phyloP scores from a whole-genome alignment of 2,329 filamentous ascomycete species.

The Colletotrichum sp. region DNA sequence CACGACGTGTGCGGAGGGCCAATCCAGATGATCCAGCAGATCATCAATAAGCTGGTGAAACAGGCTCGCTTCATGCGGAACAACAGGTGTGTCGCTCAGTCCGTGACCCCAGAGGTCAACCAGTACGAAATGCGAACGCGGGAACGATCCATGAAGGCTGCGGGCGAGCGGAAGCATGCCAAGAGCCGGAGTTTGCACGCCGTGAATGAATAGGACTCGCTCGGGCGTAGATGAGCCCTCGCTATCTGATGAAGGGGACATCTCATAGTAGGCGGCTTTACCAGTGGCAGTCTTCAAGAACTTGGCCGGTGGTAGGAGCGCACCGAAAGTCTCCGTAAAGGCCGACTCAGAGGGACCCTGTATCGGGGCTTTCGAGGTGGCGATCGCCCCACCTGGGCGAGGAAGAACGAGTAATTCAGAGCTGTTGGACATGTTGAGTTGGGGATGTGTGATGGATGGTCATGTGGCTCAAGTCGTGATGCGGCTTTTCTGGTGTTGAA shows the following conservation, averaged over 20 bases:
- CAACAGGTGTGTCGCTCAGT: constrained; percentile 50
- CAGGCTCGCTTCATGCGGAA: constrained; percentile 41
- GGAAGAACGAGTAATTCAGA: not conserved
- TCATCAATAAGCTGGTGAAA: constrained; percentile 47
- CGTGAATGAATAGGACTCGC: constrained; percentile 52
- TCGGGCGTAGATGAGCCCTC: not conserved
- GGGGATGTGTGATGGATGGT: not conserved
- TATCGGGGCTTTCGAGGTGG: constrained; percentile 26
- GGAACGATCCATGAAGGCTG: constrained; percentile 36
- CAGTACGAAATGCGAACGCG: constrained; percentile 43
- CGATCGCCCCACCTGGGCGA: not conserved
- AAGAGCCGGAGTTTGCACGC: constrained; percentile 55
- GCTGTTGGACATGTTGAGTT: not conserved
- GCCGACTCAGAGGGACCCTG: constrained; percentile 37
- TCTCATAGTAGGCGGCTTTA: constrained; percentile 44
- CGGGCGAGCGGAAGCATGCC: constrained; percentile 48
- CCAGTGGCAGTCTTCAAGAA: constrained; percentile 37
- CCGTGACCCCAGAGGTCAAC: constrained; percentile 61
- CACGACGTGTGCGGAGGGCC: constrained; percentile 48
- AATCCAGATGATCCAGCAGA: constrained; percentile 43
- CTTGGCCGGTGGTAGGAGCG: constrained; percentile 39
- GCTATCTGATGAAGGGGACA: constrained; percentile 24
- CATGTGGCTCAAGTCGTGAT: not conserved
- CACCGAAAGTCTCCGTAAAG: constrained; percentile 42
- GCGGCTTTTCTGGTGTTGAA: not conserved